A percentile compares a stretch with the other conserved stretches of the same genome.
These are phyloP conservation scores for Nakaseomyces kungkrabaensis DNA, from an alignment of 1,139 yeast genomes.

Conservation along the genomic window DNA sequence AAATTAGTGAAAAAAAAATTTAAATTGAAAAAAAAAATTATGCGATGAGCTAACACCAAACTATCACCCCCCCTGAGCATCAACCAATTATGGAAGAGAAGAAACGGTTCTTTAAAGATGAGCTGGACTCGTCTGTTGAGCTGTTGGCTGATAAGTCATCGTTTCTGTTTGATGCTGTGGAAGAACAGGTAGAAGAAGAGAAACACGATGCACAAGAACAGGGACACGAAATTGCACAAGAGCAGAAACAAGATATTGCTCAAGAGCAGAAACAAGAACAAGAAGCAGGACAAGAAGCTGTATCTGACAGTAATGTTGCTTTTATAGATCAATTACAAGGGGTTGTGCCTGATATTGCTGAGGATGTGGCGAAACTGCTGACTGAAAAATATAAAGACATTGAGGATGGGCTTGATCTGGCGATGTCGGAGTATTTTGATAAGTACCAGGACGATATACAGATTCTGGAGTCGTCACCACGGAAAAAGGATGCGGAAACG, in stretches of 20 bases:
- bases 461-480: background rate
- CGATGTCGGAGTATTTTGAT: constrained; percentile 14
- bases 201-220: background rate
- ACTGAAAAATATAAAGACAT: constrained; percentile 7
- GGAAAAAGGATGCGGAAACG: background rate
- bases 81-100: background rate
- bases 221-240: background rate
- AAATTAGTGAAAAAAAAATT: no score
- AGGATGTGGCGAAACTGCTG: constrained; percentile 6
- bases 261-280: background rate
- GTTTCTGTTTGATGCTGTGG: constrained; percentile 7
- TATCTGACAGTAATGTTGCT: background rate
- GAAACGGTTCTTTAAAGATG: constrained; percentile 12
- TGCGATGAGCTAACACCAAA: no score
- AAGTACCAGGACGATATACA: background rate
- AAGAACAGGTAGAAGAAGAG: no score
- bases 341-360: constrained; percentile 12
- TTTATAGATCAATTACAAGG: constrained; percentile 8
- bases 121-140: constrained; percentile 10
- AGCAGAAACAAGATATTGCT: background rate
- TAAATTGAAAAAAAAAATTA: no score
- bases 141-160: constrained; percentile 8
- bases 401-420: constrained; percentile 12
- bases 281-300: background rate
- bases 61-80: no score